Percentiles rank a stretch among this genome's conserved stretches.
Evolutionary conservation across 2,329 filamentous ascomycete genomes (phyloP).

Genomic region (Thelonectria rubi): DNA sequence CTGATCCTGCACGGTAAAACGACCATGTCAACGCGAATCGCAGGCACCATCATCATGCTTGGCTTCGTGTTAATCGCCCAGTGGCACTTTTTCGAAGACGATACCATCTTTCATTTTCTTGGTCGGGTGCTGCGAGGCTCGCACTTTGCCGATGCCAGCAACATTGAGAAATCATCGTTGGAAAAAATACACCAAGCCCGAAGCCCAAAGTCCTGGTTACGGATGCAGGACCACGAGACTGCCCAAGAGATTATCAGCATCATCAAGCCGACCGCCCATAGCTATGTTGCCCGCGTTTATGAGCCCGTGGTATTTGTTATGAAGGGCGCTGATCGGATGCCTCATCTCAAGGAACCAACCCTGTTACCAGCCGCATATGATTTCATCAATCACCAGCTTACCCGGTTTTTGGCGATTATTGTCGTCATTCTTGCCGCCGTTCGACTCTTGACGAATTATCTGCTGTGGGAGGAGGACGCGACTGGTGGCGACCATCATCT

Average conservation of each 20-base stretch:
- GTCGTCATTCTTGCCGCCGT: slow-evolving; percentile 71
- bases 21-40: slow-evolving; percentile 76
- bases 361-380: slow-evolving; percentile 63
- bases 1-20: slow-evolving; percentile 70
- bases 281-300: slow-evolving; percentile 77
- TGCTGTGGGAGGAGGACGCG: slow-evolving; percentile 72
- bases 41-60: slow-evolving; percentile 76
- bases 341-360: slow-evolving; percentile 52
- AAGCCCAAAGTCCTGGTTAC: slow-evolving; percentile 80
- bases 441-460: slow-evolving; percentile 76
- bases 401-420: slow-evolving; percentile 69
- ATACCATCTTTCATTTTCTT: slow-evolving; percentile 51
- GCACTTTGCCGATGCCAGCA: slow-evolving; percentile 35
- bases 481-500: slow-evolving; percentile 56
- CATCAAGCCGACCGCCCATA: slow-evolving; percentile 75
- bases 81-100: slow-evolving; percentile 78
- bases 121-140: slow-evolving; percentile 37
- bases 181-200: slow-evolving; percentile 76
- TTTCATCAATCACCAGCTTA: slow-evolving; percentile 68
- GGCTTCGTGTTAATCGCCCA: slow-evolving; percentile 78
- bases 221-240: slow-evolving; percentile 80
- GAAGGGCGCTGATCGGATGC: slow-evolving; percentile 72
- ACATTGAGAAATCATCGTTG: slow-evolving; percentile 49
- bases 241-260: slow-evolving; percentile 80
- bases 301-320: slow-evolving; percentile 79